Conservation (phyloP, 768 basidiomycete genomes). For the Podaxis rugospora region DNA sequence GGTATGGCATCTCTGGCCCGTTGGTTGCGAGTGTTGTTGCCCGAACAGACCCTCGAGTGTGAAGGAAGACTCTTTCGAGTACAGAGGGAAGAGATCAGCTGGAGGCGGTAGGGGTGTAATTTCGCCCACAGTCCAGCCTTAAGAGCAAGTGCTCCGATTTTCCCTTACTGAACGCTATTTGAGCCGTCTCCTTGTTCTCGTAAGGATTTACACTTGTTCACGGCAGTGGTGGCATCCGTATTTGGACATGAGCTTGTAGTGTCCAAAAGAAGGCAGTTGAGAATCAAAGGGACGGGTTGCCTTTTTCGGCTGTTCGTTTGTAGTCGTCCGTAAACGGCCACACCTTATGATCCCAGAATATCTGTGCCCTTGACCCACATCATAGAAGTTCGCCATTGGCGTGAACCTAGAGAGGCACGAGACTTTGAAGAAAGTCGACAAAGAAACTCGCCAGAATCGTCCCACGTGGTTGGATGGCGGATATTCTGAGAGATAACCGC, state of each 20-base stretch:
- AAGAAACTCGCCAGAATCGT: not conserved
- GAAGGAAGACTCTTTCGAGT: constrained; percentile 22
- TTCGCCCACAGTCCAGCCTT: constrained; percentile 22
- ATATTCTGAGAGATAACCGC: not conserved
- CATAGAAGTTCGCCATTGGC: constrained; percentile 12
- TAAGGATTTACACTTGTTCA: constrained; percentile 5
- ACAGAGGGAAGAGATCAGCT: constrained; percentile 27
- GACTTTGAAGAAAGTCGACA: not conserved
- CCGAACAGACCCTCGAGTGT: constrained; percentile 15
- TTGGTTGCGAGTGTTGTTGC: constrained; percentile 5
- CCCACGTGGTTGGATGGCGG: not conserved
- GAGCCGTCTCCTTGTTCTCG: constrained; percentile 38
- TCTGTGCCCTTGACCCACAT: constrained; percentile 9
- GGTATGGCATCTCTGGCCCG: not conserved
- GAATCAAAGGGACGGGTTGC: constrained; percentile 14
- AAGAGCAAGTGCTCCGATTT: constrained; percentile 32
- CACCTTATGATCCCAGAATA: not conserved
- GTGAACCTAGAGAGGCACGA: not conserved
- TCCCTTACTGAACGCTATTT: constrained; percentile 35
- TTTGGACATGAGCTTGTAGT: constrained; percentile 23
- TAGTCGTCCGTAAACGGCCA: constrained; percentile 9
- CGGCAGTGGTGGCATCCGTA: constrained; percentile 14
- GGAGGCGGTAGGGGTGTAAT: constrained; percentile 20
- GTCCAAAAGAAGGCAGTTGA: constrained; percentile 6
- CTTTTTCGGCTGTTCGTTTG: constrained; percentile 32